phyloP scores from a whole-genome alignment of 1,139 yeast genomes.

The Meyerozyma sp. region DNA sequence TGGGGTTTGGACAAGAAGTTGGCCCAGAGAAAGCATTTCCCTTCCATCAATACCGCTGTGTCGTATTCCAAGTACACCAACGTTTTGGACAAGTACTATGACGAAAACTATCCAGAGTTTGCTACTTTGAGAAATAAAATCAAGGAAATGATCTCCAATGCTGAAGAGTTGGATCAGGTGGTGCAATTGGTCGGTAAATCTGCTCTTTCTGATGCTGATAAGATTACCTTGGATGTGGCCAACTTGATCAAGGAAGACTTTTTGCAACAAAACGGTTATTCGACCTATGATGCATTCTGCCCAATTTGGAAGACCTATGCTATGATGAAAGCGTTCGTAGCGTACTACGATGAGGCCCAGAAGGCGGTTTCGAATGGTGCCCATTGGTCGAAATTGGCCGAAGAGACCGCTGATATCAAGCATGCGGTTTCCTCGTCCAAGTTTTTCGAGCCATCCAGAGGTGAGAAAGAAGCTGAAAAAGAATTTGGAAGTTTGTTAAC shows the following conservation, averaged over 20 bases:
- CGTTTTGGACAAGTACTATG: constrained; percentile 82
- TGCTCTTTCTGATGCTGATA: constrained; percentile 93
- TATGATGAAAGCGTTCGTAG: constrained; percentile 93
- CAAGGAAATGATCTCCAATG: constrained; percentile 89
- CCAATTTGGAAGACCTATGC: constrained; percentile 98
- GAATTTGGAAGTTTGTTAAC: constrained; percentile 75
- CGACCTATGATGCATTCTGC: constrained; percentile 96
- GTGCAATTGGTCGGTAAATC: constrained; percentile 99
- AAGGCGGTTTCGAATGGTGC: constrained; percentile 94
- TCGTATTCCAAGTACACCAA: constrained; percentile 95
- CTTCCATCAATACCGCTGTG: constrained; percentile 91
- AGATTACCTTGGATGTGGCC: constrained; percentile 92
- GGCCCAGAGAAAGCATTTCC: constrained; percentile 99
- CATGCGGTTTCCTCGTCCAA: constrained; percentile 92
- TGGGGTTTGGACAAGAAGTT: constrained; percentile 99
- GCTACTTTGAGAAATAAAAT: constrained; percentile 85
- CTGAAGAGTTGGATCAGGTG: constrained; percentile 98
- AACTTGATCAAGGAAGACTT: constrained; percentile 91
- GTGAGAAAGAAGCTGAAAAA: constrained; percentile 68
- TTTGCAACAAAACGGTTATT: constrained; percentile 98
- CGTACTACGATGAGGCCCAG: constrained; percentile 95
- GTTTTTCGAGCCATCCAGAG: constrained; percentile 92
- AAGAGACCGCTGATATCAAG: constrained; percentile 82
- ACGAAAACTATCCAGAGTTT: constrained; percentile 82
- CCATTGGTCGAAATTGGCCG: constrained; percentile 87